These are phyloP conservation scores for Talaromyces rugulosus DNA, from an alignment of 2,329 filamentous ascomycete genomes.

Conservation along the genomic window DNA sequence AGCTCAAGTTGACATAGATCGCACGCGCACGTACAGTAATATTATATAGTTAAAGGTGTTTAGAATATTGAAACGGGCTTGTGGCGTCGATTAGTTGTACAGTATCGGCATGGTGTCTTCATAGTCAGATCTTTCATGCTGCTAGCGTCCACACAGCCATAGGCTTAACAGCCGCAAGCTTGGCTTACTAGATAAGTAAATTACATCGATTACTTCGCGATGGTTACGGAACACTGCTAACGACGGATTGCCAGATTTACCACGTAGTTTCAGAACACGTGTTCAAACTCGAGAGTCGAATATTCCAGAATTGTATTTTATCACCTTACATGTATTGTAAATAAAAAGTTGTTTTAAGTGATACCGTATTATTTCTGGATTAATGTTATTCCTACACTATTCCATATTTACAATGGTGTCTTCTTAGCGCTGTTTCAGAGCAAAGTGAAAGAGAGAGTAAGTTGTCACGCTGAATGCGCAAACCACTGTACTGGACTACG, in stretches of 20 bases:
- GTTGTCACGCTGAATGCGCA: not conserved
- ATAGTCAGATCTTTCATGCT: not conserved
- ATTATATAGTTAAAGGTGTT: not conserved
- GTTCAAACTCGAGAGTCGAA: not conserved
- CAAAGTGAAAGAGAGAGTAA: not conserved
- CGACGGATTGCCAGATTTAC: not conserved
- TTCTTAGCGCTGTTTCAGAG: not conserved
- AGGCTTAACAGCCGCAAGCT: not conserved
- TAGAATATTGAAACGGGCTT: not conserved
- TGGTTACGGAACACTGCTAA: not conserved
- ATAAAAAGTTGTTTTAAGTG: not conserved
- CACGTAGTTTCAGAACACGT: not conserved
- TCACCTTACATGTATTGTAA: not conserved
- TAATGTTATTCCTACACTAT: not conserved
- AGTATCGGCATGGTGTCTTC: no score
- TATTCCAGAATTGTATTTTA: not conserved
- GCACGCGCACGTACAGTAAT: not conserved
- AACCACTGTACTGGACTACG: not conserved
- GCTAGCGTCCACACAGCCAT: not conserved
- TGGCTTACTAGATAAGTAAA: not conserved
- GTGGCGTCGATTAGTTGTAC: not conserved
- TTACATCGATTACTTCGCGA: not conserved
- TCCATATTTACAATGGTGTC: not conserved
- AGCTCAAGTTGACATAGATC: not conserved
- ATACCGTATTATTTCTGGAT: not conserved